These are phyloP conservation scores for Pythium phragmiticola DNA, from an alignment of 352 stramenopile species.

Conservation along the genomic window DNA sequence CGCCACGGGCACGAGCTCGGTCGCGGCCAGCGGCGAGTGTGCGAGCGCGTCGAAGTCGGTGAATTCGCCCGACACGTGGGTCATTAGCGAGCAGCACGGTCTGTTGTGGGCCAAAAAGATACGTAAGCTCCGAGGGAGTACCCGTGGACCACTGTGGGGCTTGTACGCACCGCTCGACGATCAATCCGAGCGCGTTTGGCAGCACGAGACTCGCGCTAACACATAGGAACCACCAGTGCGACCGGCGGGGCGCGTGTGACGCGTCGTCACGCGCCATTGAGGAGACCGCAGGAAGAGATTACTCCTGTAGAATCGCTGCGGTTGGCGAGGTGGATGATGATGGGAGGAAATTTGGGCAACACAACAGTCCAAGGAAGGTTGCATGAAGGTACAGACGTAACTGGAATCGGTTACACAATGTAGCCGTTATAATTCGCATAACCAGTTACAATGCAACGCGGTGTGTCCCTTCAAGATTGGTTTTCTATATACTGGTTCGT, in stretches of 20 bases:
- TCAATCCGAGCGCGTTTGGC: background rate
- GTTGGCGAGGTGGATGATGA: background rate
- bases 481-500: too few species aligned
- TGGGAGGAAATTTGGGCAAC: background rate
- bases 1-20: constrained; percentile 44
- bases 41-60: constrained; percentile 56
- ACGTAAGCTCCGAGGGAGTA: background rate
- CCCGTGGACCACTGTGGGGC: background rate
- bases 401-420: constrained; percentile 4
- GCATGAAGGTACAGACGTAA: background rate
- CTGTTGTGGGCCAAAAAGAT: background rate
- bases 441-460: too few species aligned
- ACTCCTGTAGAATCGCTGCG: too few species aligned
- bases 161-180: constrained; percentile 22
- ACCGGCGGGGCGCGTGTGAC: background rate
- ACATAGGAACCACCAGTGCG: background rate
- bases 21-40: constrained; percentile 28
- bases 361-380: constrained; percentile 2
- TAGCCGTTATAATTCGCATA: too few species aligned
- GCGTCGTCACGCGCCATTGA: background rate
- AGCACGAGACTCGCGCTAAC: background rate
- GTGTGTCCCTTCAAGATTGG: too few species aligned
- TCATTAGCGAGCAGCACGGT: constrained; percentile 44
- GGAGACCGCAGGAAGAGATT: too few species aligned
- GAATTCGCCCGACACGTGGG: constrained; percentile 79